Evolutionary conservation across 331 rosid species (phyloP).

Genomic region (Quercus lobata): DNA sequence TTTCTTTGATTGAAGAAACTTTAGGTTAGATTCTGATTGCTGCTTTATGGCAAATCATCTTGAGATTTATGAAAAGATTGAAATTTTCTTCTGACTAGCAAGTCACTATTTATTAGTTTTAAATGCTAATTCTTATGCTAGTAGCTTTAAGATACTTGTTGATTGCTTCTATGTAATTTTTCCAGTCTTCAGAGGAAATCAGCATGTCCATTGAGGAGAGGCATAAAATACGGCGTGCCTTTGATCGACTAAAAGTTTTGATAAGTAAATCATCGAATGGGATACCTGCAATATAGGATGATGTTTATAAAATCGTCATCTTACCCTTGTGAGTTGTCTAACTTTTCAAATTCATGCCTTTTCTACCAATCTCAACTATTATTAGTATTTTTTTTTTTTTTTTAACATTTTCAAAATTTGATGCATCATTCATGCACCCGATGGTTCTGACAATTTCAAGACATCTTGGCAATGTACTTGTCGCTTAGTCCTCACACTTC

Average conservation of each 20-base stretch:
- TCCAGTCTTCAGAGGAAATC: conserved; percentile 46
- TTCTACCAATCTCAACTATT: not conserved
- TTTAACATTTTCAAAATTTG: too few relatives aligned
- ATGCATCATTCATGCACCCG: too few relatives aligned
- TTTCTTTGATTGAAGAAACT: not conserved
- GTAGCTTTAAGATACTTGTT: not conserved
- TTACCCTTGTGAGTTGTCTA: conserved; percentile 18
- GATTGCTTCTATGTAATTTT: not conserved
- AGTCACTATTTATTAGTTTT: not conserved
- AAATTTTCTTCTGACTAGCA: not conserved
- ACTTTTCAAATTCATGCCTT: not conserved
- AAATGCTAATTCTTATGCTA: not conserved
- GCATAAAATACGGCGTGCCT: conserved; percentile 34
- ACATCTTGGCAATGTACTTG: not conserved
- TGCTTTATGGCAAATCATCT: not conserved
- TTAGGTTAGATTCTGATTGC: not conserved
- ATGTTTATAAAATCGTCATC: conserved; percentile 7
- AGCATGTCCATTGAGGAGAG: conserved; percentile 47
- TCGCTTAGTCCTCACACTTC: not conserved
- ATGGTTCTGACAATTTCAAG: not conserved
- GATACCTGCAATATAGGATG: conserved; percentile 7
- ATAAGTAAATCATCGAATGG: conserved; percentile 1
- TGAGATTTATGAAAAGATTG: not conserved
- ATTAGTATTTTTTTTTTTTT: too few relatives aligned
- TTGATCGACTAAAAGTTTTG: conserved; percentile 33